Evolutionary conservation across 441 rosid species (phyloP).

Genomic region (Cnidoscolus chayamansa): DNA sequence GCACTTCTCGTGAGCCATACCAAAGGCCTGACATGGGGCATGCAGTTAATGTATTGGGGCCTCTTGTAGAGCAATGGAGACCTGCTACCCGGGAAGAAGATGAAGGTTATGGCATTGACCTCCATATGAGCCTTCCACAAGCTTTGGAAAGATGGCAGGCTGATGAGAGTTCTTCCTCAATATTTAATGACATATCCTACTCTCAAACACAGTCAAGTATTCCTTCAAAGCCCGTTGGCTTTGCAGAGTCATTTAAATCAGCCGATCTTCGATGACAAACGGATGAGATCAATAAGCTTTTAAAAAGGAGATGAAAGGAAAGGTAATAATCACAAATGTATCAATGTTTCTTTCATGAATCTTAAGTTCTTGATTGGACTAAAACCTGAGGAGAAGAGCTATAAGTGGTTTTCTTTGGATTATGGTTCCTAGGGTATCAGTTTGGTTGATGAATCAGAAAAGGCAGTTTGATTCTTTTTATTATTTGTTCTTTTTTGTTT

Average conservation of each 20-base stretch:
- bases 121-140: constrained; percentile 39
- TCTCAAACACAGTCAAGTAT: constrained; percentile 26
- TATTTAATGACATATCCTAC: constrained; percentile 17
- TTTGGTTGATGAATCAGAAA: constrained; percentile 1
- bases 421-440: constrained; percentile 1
- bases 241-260: constrained; percentile 23
- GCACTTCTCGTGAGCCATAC: constrained; percentile 40
- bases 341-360: not conserved
- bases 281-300: not conserved
- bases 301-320: not conserved
- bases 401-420: not conserved
- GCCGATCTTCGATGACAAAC: constrained; percentile 22
- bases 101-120: constrained; percentile 26
- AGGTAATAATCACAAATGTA: not conserved
- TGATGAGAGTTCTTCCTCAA: constrained; percentile 34
- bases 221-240: constrained; percentile 20
- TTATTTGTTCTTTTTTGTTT: too few relatives aligned
- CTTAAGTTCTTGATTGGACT: not conserved
- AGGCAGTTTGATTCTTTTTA: not conserved
- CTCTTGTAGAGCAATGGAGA: constrained; percentile 46
- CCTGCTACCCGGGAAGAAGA: constrained; percentile 31
- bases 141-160: constrained; percentile 41
- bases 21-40: constrained; percentile 50
- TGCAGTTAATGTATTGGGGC: constrained; percentile 37
- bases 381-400: not conserved